A percentile compares a stretch with the other conserved stretches of the same genome.
Evolutionary conservation across 2,329 filamentous ascomycete species (phyloP).

Genomic region (Trichoderma atrobrunneum): DNA sequence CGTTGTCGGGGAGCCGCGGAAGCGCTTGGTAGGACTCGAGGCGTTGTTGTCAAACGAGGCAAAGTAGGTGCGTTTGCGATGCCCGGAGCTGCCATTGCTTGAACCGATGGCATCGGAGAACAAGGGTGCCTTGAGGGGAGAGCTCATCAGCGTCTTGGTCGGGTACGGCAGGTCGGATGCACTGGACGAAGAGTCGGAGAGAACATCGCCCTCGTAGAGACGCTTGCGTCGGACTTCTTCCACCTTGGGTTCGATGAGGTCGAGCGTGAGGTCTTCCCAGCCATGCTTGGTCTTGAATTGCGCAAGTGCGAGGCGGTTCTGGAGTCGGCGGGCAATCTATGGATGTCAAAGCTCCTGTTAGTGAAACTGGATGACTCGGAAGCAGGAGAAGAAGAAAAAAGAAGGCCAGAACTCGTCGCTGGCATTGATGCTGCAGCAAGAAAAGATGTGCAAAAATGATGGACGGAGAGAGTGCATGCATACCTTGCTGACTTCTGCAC

Average conservation of each 20-base stretch:
- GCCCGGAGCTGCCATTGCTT: conserved; percentile 64
- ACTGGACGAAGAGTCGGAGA: conserved; percentile 84
- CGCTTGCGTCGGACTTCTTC: conserved; percentile 75
- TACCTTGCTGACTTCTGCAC: conserved; percentile 75
- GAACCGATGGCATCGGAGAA: conserved; percentile 81
- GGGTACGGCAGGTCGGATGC: conserved; percentile 74
- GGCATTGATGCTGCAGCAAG: not conserved
- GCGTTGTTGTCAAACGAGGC: conserved; percentile 54
- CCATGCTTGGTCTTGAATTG: conserved; percentile 97
- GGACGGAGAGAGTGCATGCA: conserved; percentile 28
- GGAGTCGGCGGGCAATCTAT: conserved; percentile 90
- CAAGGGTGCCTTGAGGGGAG: conserved; percentile 75
- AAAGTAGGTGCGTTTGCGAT: conserved; percentile 62
- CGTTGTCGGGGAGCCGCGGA: conserved; percentile 60
- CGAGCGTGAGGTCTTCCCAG: conserved; percentile 85
- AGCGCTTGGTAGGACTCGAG: conserved; percentile 65
- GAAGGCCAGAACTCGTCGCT: not conserved
- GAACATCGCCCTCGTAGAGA: conserved; percentile 66
- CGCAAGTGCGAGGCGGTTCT: conserved; percentile 90
- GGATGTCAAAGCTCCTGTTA: conserved; percentile 19
- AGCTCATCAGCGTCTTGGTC: conserved; percentile 70
- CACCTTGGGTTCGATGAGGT: conserved; percentile 79
- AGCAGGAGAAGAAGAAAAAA: not conserved
- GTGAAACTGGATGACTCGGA: conserved; percentile 8
- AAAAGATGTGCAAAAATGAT: not conserved